Conservation (phyloP, 2,329 filamentous ascomycete genomes). For the Blastomyces parvus region DNA sequence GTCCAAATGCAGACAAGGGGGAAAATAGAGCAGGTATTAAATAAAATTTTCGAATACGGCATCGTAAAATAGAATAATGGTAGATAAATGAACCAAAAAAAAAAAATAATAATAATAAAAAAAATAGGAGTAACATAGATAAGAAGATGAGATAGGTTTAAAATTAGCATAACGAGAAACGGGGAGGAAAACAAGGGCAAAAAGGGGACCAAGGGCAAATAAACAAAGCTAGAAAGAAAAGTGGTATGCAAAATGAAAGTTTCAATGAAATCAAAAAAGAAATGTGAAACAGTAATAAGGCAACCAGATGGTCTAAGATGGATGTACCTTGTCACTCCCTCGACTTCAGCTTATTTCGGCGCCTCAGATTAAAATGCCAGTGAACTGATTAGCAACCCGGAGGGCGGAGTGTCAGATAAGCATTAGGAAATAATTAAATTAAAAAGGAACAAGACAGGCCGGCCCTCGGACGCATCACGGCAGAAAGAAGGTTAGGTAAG, state of each 20-base stretch:
- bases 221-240: not conserved
- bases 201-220: not conserved
- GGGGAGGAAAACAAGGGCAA: not conserved
- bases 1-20: not conserved
- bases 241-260: not conserved
- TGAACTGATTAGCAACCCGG: not conserved
- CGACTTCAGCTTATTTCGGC: not conserved
- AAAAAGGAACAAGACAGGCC: slow-evolving; percentile 1
- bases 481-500: not conserved
- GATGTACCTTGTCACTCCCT: not conserved
- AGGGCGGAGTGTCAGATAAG: not conserved
- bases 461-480: not conserved
- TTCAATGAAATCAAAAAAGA: slow-evolving; percentile 4
- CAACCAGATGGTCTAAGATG: not conserved
- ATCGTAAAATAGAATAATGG: slow-evolving; percentile 8
- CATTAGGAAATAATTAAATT: slow-evolving; percentile 16
- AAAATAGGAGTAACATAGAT: not conserved
- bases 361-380: not conserved
- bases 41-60: slow-evolving; percentile 4
- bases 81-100: not conserved
- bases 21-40: not conserved
- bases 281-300: not conserved
- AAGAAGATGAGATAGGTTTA: not conserved
- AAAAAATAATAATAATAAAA: not conserved
- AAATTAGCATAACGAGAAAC: not conserved